Evolutionary conservation across 2,329 filamentous ascomycete species (phyloP), one percentile per base, ranked within the genome.

Genomic region (Beauveria bassiana): DNA sequence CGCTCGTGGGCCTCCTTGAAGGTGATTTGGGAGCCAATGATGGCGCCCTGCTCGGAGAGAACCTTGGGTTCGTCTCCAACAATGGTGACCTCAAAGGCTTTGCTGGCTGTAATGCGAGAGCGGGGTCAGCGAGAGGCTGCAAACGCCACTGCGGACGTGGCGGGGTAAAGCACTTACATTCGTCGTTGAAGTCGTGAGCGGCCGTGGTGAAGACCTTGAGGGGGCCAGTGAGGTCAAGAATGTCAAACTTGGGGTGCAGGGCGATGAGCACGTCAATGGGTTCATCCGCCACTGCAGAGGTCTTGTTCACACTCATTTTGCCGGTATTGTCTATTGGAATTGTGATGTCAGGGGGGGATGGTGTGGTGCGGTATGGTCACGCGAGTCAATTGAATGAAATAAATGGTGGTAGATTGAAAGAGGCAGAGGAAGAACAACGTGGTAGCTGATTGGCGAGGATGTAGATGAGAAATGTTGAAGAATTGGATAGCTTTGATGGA

Each of bases 1-100:
- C 81, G 80, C 63, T 90, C 84, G 75, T 91, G 82, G 64, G 90
- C 90, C 71, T 93, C 89, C 71, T 89, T 88, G 80, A 84, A 91
- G 72, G 86, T 81, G 73, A 93, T 86, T 75, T 95, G 87, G 64
- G 89, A 86, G 69, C 84, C 84, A 73, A 95, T 78, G 68, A 86
- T 80, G 70, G 88, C 82, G 66, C 89, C 89, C 73, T 91, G 79
- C 47, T 77, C 72, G 28, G 82, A 84, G 56, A 85, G 70, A 50
- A 84, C 77, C 73, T 82, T 79, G 68, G 79, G 74, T 68, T 85
- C 82, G 64, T 76, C 75, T 38, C 74, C 78, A 42, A 79, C 81
- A 65, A 85, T 74, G 67, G 82, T 85, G 69, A 81, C 75, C 63
- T 85, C 81, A 70, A 86, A 86, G 58, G 83, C 83, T 68, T 80